Percentiles rank a stretch among this genome's conserved stretches.
Evolutionary conservation across 139 green algal genomes (phyloP).

Genomic region (Haematococcus sp.): DNA sequence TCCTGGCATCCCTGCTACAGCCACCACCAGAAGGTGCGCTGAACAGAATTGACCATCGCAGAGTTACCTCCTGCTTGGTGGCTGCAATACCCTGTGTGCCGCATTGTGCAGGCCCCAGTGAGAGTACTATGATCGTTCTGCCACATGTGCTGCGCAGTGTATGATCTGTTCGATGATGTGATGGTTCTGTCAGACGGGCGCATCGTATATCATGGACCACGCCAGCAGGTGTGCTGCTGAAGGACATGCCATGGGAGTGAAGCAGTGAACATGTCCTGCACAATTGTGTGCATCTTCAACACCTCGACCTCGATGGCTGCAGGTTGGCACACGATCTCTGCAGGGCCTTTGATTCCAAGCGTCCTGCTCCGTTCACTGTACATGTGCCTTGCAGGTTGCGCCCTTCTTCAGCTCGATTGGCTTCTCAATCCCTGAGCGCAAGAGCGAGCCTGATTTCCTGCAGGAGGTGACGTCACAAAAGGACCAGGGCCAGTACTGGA

Average conservation of each 20-base stretch:
- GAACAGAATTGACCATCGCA: too few relatives aligned
- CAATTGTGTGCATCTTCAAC: too few relatives aligned
- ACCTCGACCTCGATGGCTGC: too few relatives aligned
- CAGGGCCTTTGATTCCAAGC: too few relatives aligned
- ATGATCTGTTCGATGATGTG: constrained; percentile 59
- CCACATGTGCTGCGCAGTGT: constrained; percentile 11
- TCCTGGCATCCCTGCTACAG: constrained; percentile 76
- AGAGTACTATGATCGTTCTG: too few relatives aligned
- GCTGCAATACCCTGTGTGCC: too few relatives aligned
- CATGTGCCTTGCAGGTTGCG: constrained; percentile 22
- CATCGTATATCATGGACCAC: constrained; percentile 49
- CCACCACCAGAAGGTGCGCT: constrained; percentile 61
- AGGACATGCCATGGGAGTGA: too few relatives aligned
- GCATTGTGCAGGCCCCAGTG: too few relatives aligned
- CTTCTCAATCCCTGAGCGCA: constrained; percentile 55
- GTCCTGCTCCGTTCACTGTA: too few relatives aligned
- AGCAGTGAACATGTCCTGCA: too few relatives aligned
- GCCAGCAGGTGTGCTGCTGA: constrained; percentile 1
- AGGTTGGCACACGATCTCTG: too few relatives aligned
- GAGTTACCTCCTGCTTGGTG: too few relatives aligned
- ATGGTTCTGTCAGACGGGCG: constrained; percentile 53
- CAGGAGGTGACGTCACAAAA: constrained; percentile 28
- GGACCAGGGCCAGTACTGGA: constrained; percentile 14
- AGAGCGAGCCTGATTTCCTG: constrained; percentile 74
- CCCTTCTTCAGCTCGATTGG: constrained; percentile 43